Evolutionary conservation across 2,329 filamentous ascomycete genomes (phyloP).

Genomic region (Pestalotiopsis sp.): DNA sequence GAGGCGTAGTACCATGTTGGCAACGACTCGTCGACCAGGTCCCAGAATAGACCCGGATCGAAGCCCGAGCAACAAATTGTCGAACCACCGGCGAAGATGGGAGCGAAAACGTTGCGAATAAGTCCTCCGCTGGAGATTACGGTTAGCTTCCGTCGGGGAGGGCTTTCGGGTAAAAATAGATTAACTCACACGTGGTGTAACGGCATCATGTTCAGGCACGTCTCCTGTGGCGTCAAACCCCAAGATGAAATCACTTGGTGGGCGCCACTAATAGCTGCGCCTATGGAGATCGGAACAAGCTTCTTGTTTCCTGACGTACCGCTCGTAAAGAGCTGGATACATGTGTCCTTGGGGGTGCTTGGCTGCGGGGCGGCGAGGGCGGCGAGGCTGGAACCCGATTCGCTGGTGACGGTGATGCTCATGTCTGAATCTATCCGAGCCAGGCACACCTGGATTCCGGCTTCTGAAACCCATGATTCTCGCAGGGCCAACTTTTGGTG

Average conservation of each 20-base stretch:
- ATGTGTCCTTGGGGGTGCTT: constrained; percentile 48
- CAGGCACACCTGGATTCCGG: constrained; percentile 39
- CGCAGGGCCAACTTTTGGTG: constrained; percentile 39
- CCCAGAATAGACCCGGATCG: constrained; percentile 58
- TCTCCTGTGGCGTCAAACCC: constrained; percentile 46
- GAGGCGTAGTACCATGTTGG: constrained; percentile 62
- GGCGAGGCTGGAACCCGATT: neutral
- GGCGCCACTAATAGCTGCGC: constrained; percentile 52
- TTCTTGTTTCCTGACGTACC: constrained; percentile 62
- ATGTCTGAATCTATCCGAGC: constrained; percentile 38
- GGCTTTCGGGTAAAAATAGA: neutral
- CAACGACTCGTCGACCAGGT: constrained; percentile 46
- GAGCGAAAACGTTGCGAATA: constrained; percentile 56
- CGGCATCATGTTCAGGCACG: constrained; percentile 62
- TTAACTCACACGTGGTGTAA: constrained; percentile 54
- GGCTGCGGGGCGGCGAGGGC: constrained; percentile 19
- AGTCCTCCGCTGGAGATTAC: constrained; percentile 46
- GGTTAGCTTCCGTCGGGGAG: constrained; percentile 3
- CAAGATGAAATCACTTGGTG: constrained; percentile 56
- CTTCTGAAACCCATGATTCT: constrained; percentile 19
- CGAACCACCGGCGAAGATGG: constrained; percentile 54
- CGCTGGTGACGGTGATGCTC: constrained; percentile 32
- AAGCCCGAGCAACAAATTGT: constrained; percentile 56
- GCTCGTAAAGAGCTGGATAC: constrained; percentile 57
- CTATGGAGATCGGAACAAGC: constrained; percentile 53